Conservation (phyloP, 1,284 basidiomycete genomes). For the Pyrrhoderma lamaoense region DNA sequence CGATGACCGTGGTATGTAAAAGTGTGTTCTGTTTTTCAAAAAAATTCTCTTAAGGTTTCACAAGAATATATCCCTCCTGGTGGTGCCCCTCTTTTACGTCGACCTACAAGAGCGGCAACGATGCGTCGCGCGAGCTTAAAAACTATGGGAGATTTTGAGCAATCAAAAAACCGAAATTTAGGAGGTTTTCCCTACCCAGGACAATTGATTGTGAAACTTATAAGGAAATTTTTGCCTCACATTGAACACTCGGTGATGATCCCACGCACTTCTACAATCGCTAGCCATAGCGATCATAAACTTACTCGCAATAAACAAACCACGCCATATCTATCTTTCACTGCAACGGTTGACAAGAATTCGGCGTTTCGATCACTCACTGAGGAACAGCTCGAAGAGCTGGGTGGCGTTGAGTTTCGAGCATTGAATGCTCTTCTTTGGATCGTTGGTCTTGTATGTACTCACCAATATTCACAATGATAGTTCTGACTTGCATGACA, state of each 20-base stretch:
- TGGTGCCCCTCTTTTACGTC: conserved; percentile 7
- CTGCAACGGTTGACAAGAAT: conserved; percentile 80
- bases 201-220: conserved; percentile 41
- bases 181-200: conserved; percentile 89
- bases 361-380: conserved; percentile 80
- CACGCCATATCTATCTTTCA: conserved; percentile 80
- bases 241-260: conserved; percentile 65
- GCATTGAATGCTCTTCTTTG: conserved; percentile 75
- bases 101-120: conserved; percentile 11
- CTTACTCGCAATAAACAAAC: conserved; percentile 25
- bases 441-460: conserved; percentile 57
- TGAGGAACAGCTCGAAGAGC: conserved; percentile 80
- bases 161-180: conserved; percentile 39
- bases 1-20: no score
- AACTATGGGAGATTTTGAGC: conserved; percentile 31
- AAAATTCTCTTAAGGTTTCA: conserved; percentile 1
- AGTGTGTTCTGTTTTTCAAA: conserved; percentile 6
- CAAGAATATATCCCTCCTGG: conserved; percentile 9
- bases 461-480: neutral
- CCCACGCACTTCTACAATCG: conserved; percentile 60
- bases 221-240: conserved; percentile 53
- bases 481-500: no score
- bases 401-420: conserved; percentile 94
- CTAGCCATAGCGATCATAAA: conserved; percentile 21
- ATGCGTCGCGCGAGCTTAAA: conserved; percentile 28